phyloP scores from a whole-genome alignment of 2,329 filamentous ascomycete genomes.

The Fusarium graminum region DNA sequence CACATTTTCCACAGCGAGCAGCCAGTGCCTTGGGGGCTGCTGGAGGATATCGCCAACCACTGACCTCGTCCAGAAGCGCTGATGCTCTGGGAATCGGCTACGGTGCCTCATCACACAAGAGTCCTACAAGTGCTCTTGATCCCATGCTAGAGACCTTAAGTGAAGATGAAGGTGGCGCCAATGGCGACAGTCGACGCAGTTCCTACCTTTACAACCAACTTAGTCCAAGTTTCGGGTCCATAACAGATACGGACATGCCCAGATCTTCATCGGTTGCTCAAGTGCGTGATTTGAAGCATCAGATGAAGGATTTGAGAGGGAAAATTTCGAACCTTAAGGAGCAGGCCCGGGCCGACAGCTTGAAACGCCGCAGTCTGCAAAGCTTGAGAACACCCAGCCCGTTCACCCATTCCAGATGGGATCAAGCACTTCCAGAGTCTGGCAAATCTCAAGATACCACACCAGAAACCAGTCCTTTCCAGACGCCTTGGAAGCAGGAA shows the following conservation, averaged over 20 bases:
- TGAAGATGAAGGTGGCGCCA: constrained; percentile 62
- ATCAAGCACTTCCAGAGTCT: constrained; percentile 48
- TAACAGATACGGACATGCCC: constrained; percentile 64
- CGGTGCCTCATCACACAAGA: constrained; percentile 53
- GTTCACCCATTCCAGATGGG: constrained; percentile 74
- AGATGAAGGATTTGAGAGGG: constrained; percentile 87
- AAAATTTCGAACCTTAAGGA: constrained; percentile 85
- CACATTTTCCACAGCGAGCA: constrained; percentile 65
- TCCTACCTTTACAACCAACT: constrained; percentile 53
- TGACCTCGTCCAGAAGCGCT: constrained; percentile 59
- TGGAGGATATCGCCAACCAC: constrained; percentile 68
- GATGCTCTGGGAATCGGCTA: constrained; percentile 56
- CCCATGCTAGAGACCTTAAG: constrained; percentile 64
- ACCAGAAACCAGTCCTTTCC: constrained; percentile 39
- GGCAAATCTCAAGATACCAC: constrained; percentile 37
- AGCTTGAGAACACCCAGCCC: constrained; percentile 82
- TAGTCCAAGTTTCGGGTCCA: constrained; percentile 61
- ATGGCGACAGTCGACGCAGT: constrained; percentile 40
- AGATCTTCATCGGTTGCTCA: constrained; percentile 80
- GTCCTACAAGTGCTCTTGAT: constrained; percentile 58
- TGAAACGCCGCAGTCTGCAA: constrained; percentile 82
- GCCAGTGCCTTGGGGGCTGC: constrained; percentile 73
- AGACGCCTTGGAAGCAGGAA: constrained; percentile 32
- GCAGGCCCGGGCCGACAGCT: constrained; percentile 81
- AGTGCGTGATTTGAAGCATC: constrained; percentile 80